Base-by-base conservation (phyloP, 75 land plant genomes). In the Azolla pinnata region DNA sequence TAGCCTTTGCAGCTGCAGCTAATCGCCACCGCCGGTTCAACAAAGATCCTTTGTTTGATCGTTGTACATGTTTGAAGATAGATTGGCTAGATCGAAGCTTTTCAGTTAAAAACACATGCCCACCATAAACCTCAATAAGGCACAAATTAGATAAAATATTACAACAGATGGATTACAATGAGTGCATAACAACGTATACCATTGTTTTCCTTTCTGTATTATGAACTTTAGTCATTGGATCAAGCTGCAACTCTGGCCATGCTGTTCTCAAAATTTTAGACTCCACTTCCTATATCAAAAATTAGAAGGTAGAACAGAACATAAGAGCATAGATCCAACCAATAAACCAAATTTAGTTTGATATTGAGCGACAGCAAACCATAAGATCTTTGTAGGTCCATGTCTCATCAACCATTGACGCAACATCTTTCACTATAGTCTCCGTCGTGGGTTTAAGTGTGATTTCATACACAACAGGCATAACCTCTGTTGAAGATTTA, bases 351-450 rank as follows among this genome's bases (percentile, higher is more conserved):
- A 51, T 8, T 27, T 10, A 17, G 18, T n/a, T 5, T 56, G 8
- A 50, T 8, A 54, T 27, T 57, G 48, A 17, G 62, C 20, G 33
- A 40, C 31, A 32, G 68, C 75, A 31, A 57, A 93, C 99, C 90
- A 90, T 75, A 35, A 86, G 66, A 71, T 90, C 99, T 65, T 73
- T 73, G 65, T 95, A 95, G 9, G 86, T 75, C 99, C 99, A 95
- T 31, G 79, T 76, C 46, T 75, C 77, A 63, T 82, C 83, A 19
- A 85, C 64, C 45, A 90, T 79, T 29, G 74, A 61, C 9, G 79
- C 68, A 57, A 95, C 78, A 46, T 95, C 99, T 72, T 95, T 95
- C 8, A 90, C 83, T 44, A 95, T 74, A 71, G 75, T 95, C 55
- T 90, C 99, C 62, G 82, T 69, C 0, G 91, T 73, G 67, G 86